Conservation (phyloP, 2,329 filamentous ascomycete genomes). For the Aspergillus sp. region DNA sequence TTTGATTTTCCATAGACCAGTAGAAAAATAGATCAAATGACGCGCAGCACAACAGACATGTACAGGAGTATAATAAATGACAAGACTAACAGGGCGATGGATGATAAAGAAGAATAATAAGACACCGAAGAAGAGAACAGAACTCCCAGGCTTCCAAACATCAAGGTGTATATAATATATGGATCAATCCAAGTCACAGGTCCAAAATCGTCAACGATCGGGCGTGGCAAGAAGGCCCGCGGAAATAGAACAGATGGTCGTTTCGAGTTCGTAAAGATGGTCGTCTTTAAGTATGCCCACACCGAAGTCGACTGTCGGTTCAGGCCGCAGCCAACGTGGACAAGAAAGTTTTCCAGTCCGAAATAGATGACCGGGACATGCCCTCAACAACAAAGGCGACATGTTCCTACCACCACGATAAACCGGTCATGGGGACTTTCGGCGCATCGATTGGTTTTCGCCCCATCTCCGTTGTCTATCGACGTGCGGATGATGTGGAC, state of each 20-base stretch:
- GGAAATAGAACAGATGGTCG: neutral
- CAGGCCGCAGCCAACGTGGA: neutral
- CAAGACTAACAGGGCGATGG: neutral
- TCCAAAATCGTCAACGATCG: no score
- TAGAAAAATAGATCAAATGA: no score
- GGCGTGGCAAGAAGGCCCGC: neutral
- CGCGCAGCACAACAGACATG: no score
- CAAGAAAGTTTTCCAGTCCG: neutral
- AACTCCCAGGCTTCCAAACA: neutral
- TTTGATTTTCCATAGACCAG: no score
- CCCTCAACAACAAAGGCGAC: conserved; percentile 48
- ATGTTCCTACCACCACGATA: conserved; percentile 66
- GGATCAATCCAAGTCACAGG: no score
- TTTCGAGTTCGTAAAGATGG: neutral
- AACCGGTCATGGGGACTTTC: conserved; percentile 70
- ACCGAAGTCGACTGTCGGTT: neutral
- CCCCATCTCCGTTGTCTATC: conserved; percentile 54
- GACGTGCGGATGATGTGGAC: conserved; percentile 70
- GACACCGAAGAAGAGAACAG: neutral
- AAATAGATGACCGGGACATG: conserved; percentile 5
- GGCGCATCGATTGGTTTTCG: conserved; percentile 56
- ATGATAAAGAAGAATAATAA: conserved; percentile 2
- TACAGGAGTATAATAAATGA: neutral
- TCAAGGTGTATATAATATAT: no score
- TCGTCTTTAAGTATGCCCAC: neutral